Evolutionary conservation across 441 rosid genomes (phyloP).

Genomic region (Melastoma candidum): DNA sequence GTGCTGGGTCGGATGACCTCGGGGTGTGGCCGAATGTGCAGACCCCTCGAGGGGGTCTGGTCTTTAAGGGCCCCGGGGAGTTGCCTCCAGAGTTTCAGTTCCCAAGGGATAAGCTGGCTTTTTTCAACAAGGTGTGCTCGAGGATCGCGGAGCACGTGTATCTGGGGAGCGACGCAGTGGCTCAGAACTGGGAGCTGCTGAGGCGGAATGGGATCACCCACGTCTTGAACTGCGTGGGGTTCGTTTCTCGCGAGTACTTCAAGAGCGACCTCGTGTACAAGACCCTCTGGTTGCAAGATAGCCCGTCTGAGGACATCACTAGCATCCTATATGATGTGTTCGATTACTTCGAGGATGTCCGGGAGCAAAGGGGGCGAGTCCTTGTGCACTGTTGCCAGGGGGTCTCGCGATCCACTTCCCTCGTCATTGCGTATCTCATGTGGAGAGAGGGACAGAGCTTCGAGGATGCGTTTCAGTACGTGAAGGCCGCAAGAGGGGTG

Average conservation of each 20-base stretch:
- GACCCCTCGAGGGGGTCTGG: constrained; percentile 45
- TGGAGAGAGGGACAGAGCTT: constrained; percentile 78
- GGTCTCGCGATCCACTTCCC: constrained; percentile 56
- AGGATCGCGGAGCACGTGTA: constrained; percentile 60
- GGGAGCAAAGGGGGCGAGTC: constrained; percentile 62
- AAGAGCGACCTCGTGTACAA: constrained; percentile 67
- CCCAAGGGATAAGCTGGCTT: constrained; percentile 67
- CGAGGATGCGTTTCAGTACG: constrained; percentile 66
- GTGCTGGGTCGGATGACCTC: constrained; percentile 68
- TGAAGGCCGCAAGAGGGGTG: constrained; percentile 72
- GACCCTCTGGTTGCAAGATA: constrained; percentile 72
- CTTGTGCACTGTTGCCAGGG: constrained; percentile 77
- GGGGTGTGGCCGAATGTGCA: constrained; percentile 74
- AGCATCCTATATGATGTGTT: constrained; percentile 74
- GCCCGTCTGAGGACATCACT: constrained; percentile 66
- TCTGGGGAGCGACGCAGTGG: constrained; percentile 68
- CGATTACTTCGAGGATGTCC: constrained; percentile 76
- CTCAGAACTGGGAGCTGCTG: constrained; percentile 49
- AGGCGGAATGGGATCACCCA: constrained; percentile 64
- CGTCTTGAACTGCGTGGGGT: constrained; percentile 69
- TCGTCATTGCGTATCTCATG: constrained; percentile 78
- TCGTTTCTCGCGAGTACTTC: constrained; percentile 72
- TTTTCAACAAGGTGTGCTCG: constrained; percentile 66
- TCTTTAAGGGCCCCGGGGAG: constrained; percentile 15
- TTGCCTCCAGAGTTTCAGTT: constrained; percentile 34